Base-by-base conservation (phyloP, 345 rosid genomes). In the Pelargonium nanum region DNA sequence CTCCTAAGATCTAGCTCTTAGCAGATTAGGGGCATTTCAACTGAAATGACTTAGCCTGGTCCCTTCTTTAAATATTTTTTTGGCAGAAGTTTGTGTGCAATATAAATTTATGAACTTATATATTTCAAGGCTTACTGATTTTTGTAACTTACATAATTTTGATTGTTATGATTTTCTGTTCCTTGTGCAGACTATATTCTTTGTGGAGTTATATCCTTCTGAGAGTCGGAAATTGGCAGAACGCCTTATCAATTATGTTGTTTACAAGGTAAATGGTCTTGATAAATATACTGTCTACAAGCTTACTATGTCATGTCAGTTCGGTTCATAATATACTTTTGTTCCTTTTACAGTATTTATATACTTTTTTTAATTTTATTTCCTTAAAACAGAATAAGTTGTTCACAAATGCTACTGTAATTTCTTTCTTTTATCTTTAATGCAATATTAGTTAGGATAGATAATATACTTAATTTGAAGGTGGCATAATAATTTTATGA, bases 211-310 rank as follows among this genome's bases (percentile, higher is more conserved):
- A 68, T 82, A 88, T 68, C 77, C 87, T 34, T 75, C 89, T 59
- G 99, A 93, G 81, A 77, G 84, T 54, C 80, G 80, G 62, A 93
- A 87, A 74, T 68, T 93, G 71, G 79, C 79, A 75, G 97, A 89
- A 72, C 90, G 92, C n/a, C 88, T 93, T 68, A 72, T 85, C 69
- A 89, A 93, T 71, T 93, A 93, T 83, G 85, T 88, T 76, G 80
- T 87, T 60, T 93, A 93, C 77, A 93, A 93, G 99, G 99, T 93
- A 77, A 65, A 50, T 66, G 48, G 57, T 72, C 58, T 61, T 63
- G 61, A 19, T 26, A 40, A 13, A 52, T 17, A 52, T 52, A 21
- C 17, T 19, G 1, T 52, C 55, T 19, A 52, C 55, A 19, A 52
- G 21, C 55, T 19, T 17, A 19, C 22, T 52, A 4, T n/a, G 55